Conservation (phyloP, 441 rosid species). For the Pelargonium myrrhifolium region DNA sequence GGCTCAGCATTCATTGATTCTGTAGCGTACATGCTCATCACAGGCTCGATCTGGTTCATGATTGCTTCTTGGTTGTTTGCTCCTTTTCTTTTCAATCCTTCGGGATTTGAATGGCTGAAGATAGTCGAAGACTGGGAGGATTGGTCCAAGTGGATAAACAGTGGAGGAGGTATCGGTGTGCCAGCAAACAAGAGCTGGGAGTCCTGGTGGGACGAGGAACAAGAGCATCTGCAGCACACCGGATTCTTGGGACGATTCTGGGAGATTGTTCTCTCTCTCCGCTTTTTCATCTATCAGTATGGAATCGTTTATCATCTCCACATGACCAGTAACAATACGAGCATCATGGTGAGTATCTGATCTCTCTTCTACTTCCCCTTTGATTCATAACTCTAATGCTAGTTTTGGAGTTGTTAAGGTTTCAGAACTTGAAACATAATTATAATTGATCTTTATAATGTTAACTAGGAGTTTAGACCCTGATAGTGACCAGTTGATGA, state of each 20-base stretch:
- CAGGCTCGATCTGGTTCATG: conserved; percentile 82
- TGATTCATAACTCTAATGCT: not conserved
- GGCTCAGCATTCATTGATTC: conserved; percentile 42
- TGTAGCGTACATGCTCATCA: conserved; percentile 37
- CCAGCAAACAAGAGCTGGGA: conserved; percentile 94
- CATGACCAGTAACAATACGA: conserved; percentile 43
- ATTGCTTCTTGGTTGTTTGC: conserved; percentile 81
- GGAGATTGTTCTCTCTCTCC: conserved; percentile 67
- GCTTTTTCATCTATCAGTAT: conserved; percentile 74
- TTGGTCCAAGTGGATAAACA: conserved; percentile 89
- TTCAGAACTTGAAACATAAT: not conserved
- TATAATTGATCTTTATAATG: not conserved
- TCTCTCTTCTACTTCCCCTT: not conserved
- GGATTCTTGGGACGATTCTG: conserved; percentile 60
- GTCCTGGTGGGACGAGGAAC: conserved; percentile 98
- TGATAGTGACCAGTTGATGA: too few relatives aligned
- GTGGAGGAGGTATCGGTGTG: conserved; percentile 89
- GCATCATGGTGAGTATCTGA: conserved; percentile 51
- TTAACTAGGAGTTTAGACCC: not conserved
- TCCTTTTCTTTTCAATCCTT: conserved; percentile 84
- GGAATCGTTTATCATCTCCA: conserved; percentile 77
- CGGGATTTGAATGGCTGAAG: conserved; percentile 95
- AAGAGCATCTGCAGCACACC: conserved; percentile 72
- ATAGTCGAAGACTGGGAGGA: conserved; percentile 96
- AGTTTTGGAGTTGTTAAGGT: not conserved